These are phyloP conservation scores for Fusarium papillatum DNA, from an alignment of 2,329 filamentous ascomycete species.

Conservation along the genomic window DNA sequence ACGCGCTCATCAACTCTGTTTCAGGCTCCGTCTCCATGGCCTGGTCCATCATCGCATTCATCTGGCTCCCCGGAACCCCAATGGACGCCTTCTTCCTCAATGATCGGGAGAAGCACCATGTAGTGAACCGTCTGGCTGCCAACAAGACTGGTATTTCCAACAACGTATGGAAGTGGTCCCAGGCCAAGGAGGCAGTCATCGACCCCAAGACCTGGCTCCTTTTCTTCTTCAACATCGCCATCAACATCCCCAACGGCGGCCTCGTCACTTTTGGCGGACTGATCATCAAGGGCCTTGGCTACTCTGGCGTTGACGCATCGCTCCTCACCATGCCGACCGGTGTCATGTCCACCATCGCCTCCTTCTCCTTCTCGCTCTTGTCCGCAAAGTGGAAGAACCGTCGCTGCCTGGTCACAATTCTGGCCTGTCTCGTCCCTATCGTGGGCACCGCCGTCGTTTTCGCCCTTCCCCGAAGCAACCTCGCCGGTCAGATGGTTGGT, in stretches of 20 bases:
- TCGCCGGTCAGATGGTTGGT: conserved; percentile 26
- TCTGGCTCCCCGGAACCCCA: conserved; percentile 22
- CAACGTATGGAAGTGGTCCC: conserved; percentile 59
- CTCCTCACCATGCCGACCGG: conserved; percentile 19
- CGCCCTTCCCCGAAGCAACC: conserved; percentile 18
- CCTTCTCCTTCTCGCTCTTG: conserved; percentile 5
- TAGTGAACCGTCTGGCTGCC: conserved; percentile 14
- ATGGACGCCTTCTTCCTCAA: conserved; percentile 24
- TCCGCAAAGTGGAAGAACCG: conserved; percentile 13
- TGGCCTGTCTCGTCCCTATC: conserved; percentile 22
- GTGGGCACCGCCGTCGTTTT: conserved; percentile 24
- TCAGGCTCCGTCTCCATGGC: conserved; percentile 10
- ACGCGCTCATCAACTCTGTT: not conserved
- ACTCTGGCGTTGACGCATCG: not conserved
- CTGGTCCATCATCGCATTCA: conserved; percentile 19
- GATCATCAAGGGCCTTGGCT: conserved; percentile 21
- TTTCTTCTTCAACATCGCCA: conserved; percentile 61
- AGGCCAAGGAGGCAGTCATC: conserved; percentile 61
- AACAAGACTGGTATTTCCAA: conserved; percentile 49
- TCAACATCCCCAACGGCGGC: conserved; percentile 69
- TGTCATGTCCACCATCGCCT: conserved; percentile 20
- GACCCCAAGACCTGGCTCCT: conserved; percentile 70
- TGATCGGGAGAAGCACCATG: conserved; percentile 15
- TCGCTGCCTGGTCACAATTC: conserved; percentile 13
- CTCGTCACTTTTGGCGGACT: conserved; percentile 21